Base-by-base conservation (phyloP, 176 grass and related monocot genomes). In the Thinopyrum elongatum region DNA sequence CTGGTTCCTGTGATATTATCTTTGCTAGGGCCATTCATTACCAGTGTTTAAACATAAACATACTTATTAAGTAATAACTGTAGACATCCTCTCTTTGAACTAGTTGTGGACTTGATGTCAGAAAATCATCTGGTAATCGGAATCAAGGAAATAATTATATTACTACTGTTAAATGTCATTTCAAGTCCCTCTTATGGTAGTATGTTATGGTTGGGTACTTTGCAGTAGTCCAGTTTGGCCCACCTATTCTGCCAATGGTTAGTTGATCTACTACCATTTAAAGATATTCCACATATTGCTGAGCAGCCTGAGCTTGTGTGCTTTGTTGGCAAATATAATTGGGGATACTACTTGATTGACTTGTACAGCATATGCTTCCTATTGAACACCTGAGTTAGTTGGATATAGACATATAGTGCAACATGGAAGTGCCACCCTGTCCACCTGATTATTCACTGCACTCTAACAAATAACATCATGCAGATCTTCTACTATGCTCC, bases 401-500 rank as follows among this genome's bases (percentile, higher is more conserved):
- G 16, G 33, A 70, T 62, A 62, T n/a, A n/a, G n/a, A n/a, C n/a
- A n/a, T n/a, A n/a, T 62, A 62, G 8, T 62, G 21, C 59, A 41
- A 65, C 27, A 30, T 65, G 63, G 25, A 23, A 12, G 69, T 41
- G 21, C 0, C 21, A 1, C n/a, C 22, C 7, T 30, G 78, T 65
- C 35, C 64, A 71, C 22, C 9, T 71, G 22, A 71, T 82, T 82
- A 42, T 77, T 51, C 8, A 85, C 12, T 53, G 60, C 41, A 60
- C 68, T 38, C 46, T 85, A 90, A 90, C 42, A 34, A 66, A 44
- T 80, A 33, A 1, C 35, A 64, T 62, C 76, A 21, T 88, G 81
- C 88, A 98, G 93, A 95, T 98, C 55, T 95, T 98, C 33, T 98
- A 95, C 82, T 95, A 98, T 90, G 96, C 96, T 65, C 91, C 96